These are phyloP conservation scores for Tephrocybe sp. DNA, from an alignment of 768 basidiomycete genomes.

Conservation along the genomic window DNA sequence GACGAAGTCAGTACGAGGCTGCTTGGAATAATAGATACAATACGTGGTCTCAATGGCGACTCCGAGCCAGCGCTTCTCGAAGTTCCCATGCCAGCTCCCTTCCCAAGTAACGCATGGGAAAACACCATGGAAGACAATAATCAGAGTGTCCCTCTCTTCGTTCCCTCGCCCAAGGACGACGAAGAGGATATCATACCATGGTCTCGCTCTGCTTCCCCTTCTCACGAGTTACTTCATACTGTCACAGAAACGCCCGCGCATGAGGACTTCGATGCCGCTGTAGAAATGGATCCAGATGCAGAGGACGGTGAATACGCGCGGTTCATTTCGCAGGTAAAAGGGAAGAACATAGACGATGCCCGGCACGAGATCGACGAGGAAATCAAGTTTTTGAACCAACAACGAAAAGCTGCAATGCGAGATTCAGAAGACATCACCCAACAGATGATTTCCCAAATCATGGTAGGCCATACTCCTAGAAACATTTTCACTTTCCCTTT, in stretches of 20 bases:
- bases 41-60: too few relatives aligned
- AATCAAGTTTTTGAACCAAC: conserved; percentile 75
- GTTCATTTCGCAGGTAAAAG: conserved; percentile 90
- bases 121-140: background rate
- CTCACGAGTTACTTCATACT: conserved; percentile 17
- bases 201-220: conserved; percentile 37
- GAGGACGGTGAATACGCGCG: conserved; percentile 91
- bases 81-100: background rate
- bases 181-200: conserved; percentile 24
- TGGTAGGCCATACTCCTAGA: conserved; percentile 52
- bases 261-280: conserved; percentile 77
- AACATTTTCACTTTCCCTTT: background rate
- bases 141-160: conserved; percentile 18
- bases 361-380: conserved; percentile 91
- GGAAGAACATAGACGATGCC: conserved; percentile 78
- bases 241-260: conserved; percentile 20
- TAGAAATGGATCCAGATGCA: conserved; percentile 77
- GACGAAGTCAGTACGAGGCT: background rate
- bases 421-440: conserved; percentile 95
- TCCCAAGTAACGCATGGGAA: background rate
- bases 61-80: too few relatives aligned
- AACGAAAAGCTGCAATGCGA: conserved; percentile 85
- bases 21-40: too few relatives aligned
- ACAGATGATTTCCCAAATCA: conserved; percentile 89
- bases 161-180: conserved; percentile 9